Conservation (phyloP, 2,329 filamentous ascomycete species). For the Mollisia scopiformis region DNA sequence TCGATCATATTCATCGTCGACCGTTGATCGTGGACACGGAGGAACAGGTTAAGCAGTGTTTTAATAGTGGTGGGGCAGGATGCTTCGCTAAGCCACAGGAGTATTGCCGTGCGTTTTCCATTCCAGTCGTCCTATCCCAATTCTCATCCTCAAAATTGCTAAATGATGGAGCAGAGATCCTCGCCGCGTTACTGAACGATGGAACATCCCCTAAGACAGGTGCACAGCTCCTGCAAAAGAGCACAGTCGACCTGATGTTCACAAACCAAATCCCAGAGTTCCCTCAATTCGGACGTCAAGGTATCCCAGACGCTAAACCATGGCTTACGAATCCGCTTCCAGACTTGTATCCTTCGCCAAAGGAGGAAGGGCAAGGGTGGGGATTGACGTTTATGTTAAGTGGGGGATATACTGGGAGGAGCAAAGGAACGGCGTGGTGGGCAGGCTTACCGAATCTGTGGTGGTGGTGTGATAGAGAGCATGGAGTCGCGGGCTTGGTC, state of each 20-base stretch:
- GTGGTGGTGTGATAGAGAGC: conserved; percentile 66
- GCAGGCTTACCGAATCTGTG: conserved; percentile 61
- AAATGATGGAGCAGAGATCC: conserved; percentile 44
- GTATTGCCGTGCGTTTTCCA: conserved; percentile 41
- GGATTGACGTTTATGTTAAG: conserved; percentile 39
- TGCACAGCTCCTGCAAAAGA: conserved; percentile 52
- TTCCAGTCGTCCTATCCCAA: background rate
- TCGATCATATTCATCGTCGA: background rate
- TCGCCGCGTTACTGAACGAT: conserved; percentile 64
- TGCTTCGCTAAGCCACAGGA: conserved; percentile 62
- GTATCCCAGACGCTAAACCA: conserved; percentile 49
- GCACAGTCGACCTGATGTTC: conserved; percentile 66
- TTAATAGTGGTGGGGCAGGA: conserved; percentile 65
- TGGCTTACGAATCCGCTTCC: conserved; percentile 49
- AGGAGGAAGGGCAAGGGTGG: background rate
- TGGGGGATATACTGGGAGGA: conserved; percentile 48
- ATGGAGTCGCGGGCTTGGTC: conserved; percentile 57
- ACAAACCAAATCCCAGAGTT: conserved; percentile 58
- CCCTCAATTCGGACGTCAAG: conserved; percentile 16
- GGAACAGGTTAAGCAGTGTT: conserved; percentile 25
- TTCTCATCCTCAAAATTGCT: background rate
- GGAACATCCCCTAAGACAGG: conserved; percentile 62
- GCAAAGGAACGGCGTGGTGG: conserved; percentile 55
- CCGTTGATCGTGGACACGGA: conserved; percentile 11
- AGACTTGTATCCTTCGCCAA: background rate